A percentile compares a stretch with the other conserved stretches of the same genome.
Evolutionary conservation across 176 grass and related monocot genomes (phyloP).

Genomic region (Chloris gayana): DNA sequence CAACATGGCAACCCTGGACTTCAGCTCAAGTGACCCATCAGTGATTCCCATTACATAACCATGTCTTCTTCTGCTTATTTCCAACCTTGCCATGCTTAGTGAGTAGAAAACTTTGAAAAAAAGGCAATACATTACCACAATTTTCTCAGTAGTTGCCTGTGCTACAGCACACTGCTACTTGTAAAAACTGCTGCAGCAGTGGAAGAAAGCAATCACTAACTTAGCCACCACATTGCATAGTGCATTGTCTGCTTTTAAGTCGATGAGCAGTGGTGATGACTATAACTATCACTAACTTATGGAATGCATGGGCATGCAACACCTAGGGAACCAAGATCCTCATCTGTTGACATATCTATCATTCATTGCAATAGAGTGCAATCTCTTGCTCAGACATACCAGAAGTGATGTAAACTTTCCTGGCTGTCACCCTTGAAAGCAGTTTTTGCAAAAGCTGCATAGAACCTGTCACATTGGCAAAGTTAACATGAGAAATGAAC

Average conservation of each 20-base stretch:
- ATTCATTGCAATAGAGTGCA: neutral
- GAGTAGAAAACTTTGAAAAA: slow-evolving; percentile 1
- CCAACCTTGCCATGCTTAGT: neutral
- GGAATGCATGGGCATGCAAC: neutral
- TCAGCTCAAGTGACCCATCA: neutral
- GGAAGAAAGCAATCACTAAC: neutral
- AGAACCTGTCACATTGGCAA: slow-evolving; percentile 69
- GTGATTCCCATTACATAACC: neutral
- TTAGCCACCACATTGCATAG: too few species aligned
- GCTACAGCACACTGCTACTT: neutral
- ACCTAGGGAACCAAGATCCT: slow-evolving; percentile 25
- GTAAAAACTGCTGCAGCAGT: neutral
- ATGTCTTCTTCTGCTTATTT: neutral
- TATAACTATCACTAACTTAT: neutral
- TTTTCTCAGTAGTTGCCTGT: neutral
- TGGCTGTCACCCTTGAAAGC: slow-evolving; percentile 96
- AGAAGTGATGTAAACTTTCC: slow-evolving; percentile 94
- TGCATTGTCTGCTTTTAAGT: too few species aligned
- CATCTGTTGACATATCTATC: neutral
- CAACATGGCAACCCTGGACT: neutral
- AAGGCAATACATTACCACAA: neutral
- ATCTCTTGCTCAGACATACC: slow-evolving; percentile 59
- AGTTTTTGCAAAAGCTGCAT: slow-evolving; percentile 96
- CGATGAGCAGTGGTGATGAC: too few species aligned
- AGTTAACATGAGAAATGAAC: slow-evolving; percentile 26